Percentiles rank a stretch among this genome's conserved stretches.
These are phyloP conservation scores for Leccinum pachyderme DNA, from an alignment of 1,284 basidiomycete genomes.

Conservation along the genomic window DNA sequence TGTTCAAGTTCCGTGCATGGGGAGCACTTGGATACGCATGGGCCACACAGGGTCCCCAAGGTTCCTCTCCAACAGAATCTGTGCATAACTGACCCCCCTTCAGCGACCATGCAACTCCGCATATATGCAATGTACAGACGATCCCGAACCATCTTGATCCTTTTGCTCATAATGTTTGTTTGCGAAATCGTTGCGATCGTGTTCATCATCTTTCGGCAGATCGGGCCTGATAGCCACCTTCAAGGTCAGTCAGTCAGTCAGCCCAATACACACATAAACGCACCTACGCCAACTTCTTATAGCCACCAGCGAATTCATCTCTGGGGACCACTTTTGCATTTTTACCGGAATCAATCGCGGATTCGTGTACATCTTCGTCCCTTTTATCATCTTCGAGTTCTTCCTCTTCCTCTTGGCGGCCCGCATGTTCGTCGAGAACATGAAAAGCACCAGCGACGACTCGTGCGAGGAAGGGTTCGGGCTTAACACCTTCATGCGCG, in stretches of 20 bases:
- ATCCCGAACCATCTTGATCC: constrained; percentile 17
- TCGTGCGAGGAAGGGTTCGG: neutral
- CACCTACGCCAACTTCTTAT: fast-evolving
- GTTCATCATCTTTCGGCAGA: constrained; percentile 26
- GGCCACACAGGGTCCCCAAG: constrained; percentile 30
- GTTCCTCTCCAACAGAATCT: neutral
- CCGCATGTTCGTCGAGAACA: constrained; percentile 15
- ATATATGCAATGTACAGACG: constrained; percentile 33
- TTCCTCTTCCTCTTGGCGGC: constrained; percentile 26
- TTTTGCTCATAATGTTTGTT: constrained; percentile 21
- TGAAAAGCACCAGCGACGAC: constrained; percentile 1
- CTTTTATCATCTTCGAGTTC: constrained; percentile 30
- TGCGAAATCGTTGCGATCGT: constrained; percentile 28
- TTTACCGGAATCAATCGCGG: constrained; percentile 22
- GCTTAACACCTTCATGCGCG: constrained; percentile 23
- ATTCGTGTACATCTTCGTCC: constrained; percentile 32
- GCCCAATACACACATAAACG: too few species aligned
- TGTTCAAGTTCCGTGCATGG: constrained; percentile 34
- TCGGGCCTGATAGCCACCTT: constrained; percentile 25
- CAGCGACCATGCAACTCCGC: constrained; percentile 34
- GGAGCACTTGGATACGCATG: constrained; percentile 34
- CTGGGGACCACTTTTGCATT: constrained; percentile 14
- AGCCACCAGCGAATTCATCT: constrained; percentile 6
- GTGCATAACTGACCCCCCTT: neutral
- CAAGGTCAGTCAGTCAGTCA: constrained; percentile 14